Percentiles rank a stretch among this genome's conserved stretches.
Evolutionary conservation across 352 stramenopile species (phyloP).

Genomic region (Pythium dissotocum): DNA sequence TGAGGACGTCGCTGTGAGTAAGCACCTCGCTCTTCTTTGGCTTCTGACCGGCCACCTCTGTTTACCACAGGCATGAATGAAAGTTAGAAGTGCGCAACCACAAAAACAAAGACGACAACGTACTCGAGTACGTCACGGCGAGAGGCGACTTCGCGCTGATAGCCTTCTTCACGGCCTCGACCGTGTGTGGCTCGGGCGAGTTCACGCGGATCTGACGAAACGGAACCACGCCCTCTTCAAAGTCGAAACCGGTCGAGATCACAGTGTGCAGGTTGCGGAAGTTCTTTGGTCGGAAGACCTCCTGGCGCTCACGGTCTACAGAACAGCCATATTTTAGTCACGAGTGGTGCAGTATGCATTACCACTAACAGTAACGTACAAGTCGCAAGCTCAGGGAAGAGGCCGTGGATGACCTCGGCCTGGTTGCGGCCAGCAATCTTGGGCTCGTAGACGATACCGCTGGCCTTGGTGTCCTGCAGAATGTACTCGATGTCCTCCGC

Average conservation of each 20-base stretch:
- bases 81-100: neutral
- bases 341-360: neutral
- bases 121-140: slow-evolving; percentile 79
- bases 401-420: slow-evolving; percentile 61
- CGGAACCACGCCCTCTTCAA: slow-evolving; percentile 70
- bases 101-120: slow-evolving; percentile 24
- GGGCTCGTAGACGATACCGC: slow-evolving; percentile 80
- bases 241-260: slow-evolving; percentile 81
- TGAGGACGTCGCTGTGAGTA: slow-evolving; percentile 80
- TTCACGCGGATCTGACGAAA: slow-evolving; percentile 86
- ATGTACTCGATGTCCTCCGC: slow-evolving; percentile 81
- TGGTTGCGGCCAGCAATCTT: slow-evolving; percentile 80
- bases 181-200: slow-evolving; percentile 61
- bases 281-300: slow-evolving; percentile 77
- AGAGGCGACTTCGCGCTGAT: slow-evolving; percentile 74
- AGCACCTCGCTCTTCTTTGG: slow-evolving; percentile 80
- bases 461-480: slow-evolving; percentile 79
- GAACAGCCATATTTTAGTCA: slow-evolving; percentile 1
- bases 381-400: slow-evolving; percentile 78
- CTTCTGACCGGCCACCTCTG: slow-evolving; percentile 74
- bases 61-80: slow-evolving; percentile 9
- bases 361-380: slow-evolving; percentile 38
- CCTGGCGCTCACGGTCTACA: slow-evolving; percentile 47
- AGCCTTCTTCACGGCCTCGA: slow-evolving; percentile 57
- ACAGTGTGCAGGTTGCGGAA: slow-evolving; percentile 84